These are phyloP conservation scores for Tolypocladium tundrense DNA, from an alignment of 2,329 filamentous ascomycete species.

Conservation along the genomic window DNA sequence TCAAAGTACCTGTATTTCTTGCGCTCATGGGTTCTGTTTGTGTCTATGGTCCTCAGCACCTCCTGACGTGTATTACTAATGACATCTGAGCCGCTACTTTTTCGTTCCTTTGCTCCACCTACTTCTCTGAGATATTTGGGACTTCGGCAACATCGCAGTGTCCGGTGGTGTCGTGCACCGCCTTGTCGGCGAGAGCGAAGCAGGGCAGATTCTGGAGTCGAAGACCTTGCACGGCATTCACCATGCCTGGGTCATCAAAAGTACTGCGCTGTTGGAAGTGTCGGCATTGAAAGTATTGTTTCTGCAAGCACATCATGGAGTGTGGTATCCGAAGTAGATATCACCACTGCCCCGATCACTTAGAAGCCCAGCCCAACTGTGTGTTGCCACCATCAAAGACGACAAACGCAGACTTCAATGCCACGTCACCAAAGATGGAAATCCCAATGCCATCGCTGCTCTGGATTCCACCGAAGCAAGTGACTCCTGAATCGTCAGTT, in stretches of 20 bases:
- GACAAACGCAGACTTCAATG: constrained; percentile 49
- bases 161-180: too few species aligned
- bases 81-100: too few species aligned
- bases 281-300: not conserved
- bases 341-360: not conserved
- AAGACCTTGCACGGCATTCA: too few species aligned
- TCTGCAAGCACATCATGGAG: not conserved
- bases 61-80: too few species aligned
- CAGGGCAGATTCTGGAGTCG: too few species aligned
- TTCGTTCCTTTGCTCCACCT: too few species aligned
- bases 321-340: not conserved
- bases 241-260: not conserved
- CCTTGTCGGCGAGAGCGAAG: too few species aligned
- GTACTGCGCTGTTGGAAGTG: not conserved
- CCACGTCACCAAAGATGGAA: constrained; percentile 52
- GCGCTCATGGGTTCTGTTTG: too few species aligned
- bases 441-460: constrained; percentile 31
- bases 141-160: too few species aligned
- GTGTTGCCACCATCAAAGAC: constrained; percentile 45
- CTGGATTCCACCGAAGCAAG: constrained; percentile 60
- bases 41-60: too few species aligned
- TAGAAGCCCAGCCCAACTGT: constrained; percentile 29
- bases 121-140: too few species aligned
- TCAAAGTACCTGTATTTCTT: not conserved
- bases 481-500: constrained; percentile 22